Evolutionary conservation across 306 rosid genomes (phyloP).

Genomic region (Boehmeria nivea): DNA sequence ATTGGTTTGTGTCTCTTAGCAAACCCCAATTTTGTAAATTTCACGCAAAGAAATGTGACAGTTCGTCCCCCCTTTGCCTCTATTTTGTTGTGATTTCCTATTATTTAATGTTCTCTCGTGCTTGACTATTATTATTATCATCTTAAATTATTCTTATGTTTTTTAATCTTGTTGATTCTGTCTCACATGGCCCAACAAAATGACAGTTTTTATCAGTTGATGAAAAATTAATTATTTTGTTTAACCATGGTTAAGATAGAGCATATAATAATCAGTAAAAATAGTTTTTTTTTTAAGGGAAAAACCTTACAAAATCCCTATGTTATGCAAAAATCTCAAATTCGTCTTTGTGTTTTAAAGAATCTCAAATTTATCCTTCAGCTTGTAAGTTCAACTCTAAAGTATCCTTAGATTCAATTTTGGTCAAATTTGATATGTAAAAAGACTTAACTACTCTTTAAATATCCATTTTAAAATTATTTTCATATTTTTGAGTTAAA

Average conservation of each 20-base stretch:
- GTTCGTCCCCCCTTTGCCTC: conserved; percentile 54
- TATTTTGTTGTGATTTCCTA: background rate
- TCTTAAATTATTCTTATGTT: background rate
- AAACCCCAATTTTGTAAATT: conserved; percentile 11
- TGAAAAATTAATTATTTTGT: conserved; percentile 19
- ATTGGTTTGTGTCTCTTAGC: conserved; percentile 14
- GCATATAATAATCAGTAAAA: too few species aligned
- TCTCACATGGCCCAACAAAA: conserved; percentile 44
- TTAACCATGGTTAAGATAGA: too few species aligned
- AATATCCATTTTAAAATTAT: too few species aligned
- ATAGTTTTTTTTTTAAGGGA: background rate
- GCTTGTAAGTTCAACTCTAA: too few species aligned
- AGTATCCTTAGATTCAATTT: too few species aligned
- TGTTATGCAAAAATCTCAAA: too few species aligned
- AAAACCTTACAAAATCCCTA: too few species aligned
- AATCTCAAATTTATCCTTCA: too few species aligned
- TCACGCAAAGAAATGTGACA: conserved; percentile 32
- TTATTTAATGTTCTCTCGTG: background rate
- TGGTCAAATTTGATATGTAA: too few species aligned
- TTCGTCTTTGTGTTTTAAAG: too few species aligned
- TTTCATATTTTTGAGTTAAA: too few species aligned
- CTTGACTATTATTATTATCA: background rate
- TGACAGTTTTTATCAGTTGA: conserved; percentile 27
- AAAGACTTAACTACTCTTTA: too few species aligned
- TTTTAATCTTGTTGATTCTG: conserved; percentile 24